Evolutionary conservation across 164 flowering plant species (phyloP).

Genomic region (Aristolochia californica): DNA sequence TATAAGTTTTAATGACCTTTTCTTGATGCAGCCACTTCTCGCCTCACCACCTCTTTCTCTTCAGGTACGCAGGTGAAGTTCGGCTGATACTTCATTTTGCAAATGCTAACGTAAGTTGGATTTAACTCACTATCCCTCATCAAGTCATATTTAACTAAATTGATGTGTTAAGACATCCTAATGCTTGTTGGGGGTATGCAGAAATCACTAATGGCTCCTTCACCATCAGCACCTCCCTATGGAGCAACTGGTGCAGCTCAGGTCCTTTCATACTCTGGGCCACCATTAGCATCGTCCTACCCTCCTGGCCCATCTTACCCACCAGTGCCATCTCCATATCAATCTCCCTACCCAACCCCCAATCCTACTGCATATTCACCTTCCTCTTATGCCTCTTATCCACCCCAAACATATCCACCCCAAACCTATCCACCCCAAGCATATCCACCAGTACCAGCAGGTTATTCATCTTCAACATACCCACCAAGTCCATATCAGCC

Average conservation of each 20-base stretch:
- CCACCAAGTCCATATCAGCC: constrained; percentile 45
- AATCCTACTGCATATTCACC: constrained; percentile 43
- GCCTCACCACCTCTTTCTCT: neutral
- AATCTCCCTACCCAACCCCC: constrained; percentile 55
- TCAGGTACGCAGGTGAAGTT: constrained; percentile 81
- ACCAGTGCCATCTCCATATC: constrained; percentile 9
- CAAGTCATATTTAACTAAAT: neutral
- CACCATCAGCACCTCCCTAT: constrained; percentile 53
- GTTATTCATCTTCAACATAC: constrained; percentile 17
- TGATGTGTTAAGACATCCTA: neutral
- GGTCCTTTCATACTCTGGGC: constrained; percentile 22
- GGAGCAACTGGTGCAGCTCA: constrained; percentile 20
- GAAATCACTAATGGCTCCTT: constrained; percentile 27
- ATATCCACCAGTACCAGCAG: constrained; percentile 29
- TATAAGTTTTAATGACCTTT: neutral
- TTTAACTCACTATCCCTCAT: neutral
- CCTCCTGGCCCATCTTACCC: constrained; percentile 16
- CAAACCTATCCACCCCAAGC: constrained; percentile 26
- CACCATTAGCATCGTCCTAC: constrained; percentile 20
- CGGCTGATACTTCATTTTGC: constrained; percentile 56
- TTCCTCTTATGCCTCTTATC: constrained; percentile 31
- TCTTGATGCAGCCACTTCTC: neutral
- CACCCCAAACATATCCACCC: constrained; percentile 48
- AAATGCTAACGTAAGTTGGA: constrained; percentile 42
- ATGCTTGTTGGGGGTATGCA: constrained; percentile 19